These are phyloP conservation scores for Blastobotrys illinoisensis DNA, from an alignment of 1,139 yeast species.

Conservation along the genomic window DNA sequence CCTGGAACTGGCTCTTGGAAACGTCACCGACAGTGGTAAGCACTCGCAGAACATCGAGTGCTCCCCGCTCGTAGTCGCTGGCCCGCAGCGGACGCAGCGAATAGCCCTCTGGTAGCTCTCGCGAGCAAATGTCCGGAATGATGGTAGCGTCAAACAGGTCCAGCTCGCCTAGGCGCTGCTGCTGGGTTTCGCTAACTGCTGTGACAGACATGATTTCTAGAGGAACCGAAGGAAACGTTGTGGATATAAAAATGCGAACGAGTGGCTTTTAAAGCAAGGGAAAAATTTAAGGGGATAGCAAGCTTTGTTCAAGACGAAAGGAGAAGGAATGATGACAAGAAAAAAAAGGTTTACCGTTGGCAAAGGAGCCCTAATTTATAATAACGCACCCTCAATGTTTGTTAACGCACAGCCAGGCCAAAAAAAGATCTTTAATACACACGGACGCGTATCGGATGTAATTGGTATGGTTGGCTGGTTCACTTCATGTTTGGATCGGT, in stretches of 20 bases:
- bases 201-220: background rate
- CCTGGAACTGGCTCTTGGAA: conserved; percentile 38
- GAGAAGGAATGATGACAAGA: background rate
- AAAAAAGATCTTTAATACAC: background rate
- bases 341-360: background rate
- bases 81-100: conserved; percentile 43
- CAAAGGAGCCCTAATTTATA: background rate
- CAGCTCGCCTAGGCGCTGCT: background rate
- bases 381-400: background rate
- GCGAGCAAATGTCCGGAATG: background rate
- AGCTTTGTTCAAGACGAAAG: background rate
- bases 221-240: background rate
- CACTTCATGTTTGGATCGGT: background rate
- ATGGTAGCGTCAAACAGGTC: background rate
- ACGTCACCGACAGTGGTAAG: conserved; percentile 59
- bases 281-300: background rate
- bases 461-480: background rate
- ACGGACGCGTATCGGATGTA: background rate
- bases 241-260: background rate
- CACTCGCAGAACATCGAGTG: conserved; percentile 46
- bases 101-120: conserved; percentile 48
- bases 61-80: conserved; percentile 45
- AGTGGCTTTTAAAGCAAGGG: background rate
- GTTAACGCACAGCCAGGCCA: background rate
- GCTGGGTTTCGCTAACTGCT: background rate